Conservation (phyloP, 2,329 filamentous ascomycete species). For the Stemphylium vesicarium region DNA sequence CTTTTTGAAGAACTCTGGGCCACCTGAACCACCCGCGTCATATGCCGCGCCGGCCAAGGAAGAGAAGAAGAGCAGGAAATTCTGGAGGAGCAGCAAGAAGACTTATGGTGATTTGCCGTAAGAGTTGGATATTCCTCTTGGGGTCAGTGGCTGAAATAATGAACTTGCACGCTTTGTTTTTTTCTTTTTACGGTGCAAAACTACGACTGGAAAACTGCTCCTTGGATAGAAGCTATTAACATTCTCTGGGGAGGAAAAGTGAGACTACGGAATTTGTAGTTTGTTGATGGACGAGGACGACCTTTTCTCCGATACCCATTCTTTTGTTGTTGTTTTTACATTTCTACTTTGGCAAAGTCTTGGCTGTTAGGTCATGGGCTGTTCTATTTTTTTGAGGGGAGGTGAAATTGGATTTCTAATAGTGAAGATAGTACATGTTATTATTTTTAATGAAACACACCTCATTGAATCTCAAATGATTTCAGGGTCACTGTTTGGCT, state of each 20-base stretch:
- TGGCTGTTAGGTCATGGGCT: background rate
- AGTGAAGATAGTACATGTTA: background rate
- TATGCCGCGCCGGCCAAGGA: conserved; percentile 23
- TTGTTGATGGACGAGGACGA: background rate
- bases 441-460: no score
- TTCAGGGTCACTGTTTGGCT: no score
- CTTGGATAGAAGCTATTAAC: background rate
- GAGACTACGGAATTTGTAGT: background rate
- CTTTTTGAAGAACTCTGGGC: conserved; percentile 52
- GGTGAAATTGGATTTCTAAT: background rate
- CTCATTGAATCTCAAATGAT: no score
- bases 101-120: conserved; percentile 29
- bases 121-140: background rate
- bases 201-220: background rate
- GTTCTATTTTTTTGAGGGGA: no score
- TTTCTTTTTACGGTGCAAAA: background rate
- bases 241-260: background rate
- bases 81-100: conserved; percentile 45
- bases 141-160: background rate
- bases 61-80: conserved; percentile 41
- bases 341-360: background rate
- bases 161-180: background rate
- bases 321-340: background rate
- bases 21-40: conserved; percentile 34
- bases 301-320: conserved; percentile 5